Base-by-base conservation (phyloP, 2,329 filamentous ascomycete species). In the Aspergillus ibericus region DNA sequence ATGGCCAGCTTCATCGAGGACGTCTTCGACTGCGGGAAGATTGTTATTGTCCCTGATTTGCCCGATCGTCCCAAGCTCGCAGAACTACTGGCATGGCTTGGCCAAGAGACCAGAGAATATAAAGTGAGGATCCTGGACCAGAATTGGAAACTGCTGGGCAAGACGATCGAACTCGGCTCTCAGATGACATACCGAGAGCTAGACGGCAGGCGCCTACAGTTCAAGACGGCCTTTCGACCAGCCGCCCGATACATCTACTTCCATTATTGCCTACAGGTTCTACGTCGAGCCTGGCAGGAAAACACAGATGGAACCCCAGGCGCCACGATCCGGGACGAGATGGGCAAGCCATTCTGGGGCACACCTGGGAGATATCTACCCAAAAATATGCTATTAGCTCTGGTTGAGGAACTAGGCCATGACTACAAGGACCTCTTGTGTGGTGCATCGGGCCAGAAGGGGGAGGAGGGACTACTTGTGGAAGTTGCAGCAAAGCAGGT, bases 181-280 rank as follows among this genome's bases (percentile, higher is more conserved):
- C 5, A 7, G 5, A 8, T 29, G 5, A 29, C 5, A 2, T 29
- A 29, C 27, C 27, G 29, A 34, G 25, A 50, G 13, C 7, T 46
- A 34, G 36, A 59, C 20, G 22, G 18, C 27, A 48, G 29, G 15
- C 49, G 18, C 15, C 40, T 65, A 8, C 18, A 51, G 18, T 67
- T 66, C 27, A 38, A 36, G 5, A 49, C 18, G 1, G 20, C 42
- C 4, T 61, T 56, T n/a, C 44, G 64, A 40, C 64, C 64, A 12
- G 49, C 53, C n/a, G 61, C 60, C 0, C 16, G 63, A 13, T 66
- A 63, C 32, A 12, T 68, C 1, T 66, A 68, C 25, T 65, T 66
- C 20, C 65, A 67, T 20, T 67, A 63, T 32, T 65, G 64, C 20
- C 32, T 66, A 3, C 63, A 67, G 40, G 47, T 66, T 1, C 27